These are phyloP conservation scores for Coix lacrymajobi DNA, from an alignment of 176 grass and related monocot genomes.

Conservation along the genomic window DNA sequence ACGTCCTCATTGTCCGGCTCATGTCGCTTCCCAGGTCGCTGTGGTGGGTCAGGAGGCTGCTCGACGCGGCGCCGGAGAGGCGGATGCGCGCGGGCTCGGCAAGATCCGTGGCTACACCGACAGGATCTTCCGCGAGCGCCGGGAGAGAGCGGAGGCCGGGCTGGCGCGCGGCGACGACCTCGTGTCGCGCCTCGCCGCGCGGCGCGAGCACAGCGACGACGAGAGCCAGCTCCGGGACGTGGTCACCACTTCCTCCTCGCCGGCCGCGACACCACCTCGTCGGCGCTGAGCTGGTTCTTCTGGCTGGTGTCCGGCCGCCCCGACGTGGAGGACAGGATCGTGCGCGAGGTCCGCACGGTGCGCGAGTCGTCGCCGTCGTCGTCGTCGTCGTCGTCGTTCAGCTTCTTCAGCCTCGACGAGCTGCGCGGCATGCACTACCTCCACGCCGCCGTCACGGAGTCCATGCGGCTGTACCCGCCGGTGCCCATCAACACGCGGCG, in stretches of 20 bases:
- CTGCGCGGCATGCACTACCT: conserved; percentile 57
- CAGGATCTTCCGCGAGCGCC: conserved; percentile 31
- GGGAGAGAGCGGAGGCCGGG: conserved; percentile 20
- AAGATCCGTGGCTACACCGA: conserved; percentile 40
- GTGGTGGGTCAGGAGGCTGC: conserved; percentile 53
- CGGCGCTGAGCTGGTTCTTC: conserved; percentile 77
- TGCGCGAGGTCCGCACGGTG: conserved; percentile 30
- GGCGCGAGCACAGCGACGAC: conserved; percentile 26
- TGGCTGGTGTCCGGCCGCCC: conserved; percentile 47
- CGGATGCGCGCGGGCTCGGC: conserved; percentile 21
- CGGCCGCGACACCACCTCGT: conserved; percentile 68
- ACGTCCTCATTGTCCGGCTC: conserved; percentile 28
- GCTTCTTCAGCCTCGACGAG: conserved; percentile 58
- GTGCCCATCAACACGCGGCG: conserved; percentile 40
- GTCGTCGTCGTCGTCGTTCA: background rate
- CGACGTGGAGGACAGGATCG: conserved; percentile 44
- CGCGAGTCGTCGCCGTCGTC: background rate
- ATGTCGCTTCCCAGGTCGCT: conserved; percentile 30
- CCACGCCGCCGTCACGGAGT: conserved; percentile 56
- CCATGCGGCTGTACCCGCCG: conserved; percentile 66
- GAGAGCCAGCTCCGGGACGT: conserved; percentile 56
- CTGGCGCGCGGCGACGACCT: conserved; percentile 29
- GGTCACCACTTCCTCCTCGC: conserved; percentile 58
- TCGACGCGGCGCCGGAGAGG: conserved; percentile 42
- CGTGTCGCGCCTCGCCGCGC: conserved; percentile 47